phyloP scores from a whole-genome alignment of 345 rosid species.

The Carallia pectinifolia region DNA sequence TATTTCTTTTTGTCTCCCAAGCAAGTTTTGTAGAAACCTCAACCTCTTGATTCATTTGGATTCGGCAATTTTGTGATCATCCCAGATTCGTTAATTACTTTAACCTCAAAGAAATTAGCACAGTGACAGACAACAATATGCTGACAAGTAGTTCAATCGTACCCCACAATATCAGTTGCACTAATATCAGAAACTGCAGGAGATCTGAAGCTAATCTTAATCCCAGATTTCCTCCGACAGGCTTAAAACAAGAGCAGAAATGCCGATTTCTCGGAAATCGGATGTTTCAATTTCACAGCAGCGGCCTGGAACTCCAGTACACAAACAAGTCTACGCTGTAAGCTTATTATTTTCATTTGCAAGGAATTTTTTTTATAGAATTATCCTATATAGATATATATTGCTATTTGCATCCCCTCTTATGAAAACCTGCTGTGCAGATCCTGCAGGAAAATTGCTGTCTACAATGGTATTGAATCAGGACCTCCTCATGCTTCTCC shows the following conservation, averaged over 20 bases:
- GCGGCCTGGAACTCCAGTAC: not conserved
- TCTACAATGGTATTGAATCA: conserved; percentile 24
- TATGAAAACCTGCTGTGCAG: not conserved
- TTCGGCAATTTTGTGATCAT: no score
- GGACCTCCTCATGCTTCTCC: conserved; percentile 24
- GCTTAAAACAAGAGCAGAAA: not conserved
- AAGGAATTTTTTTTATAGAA: no score
- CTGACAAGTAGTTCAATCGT: not conserved
- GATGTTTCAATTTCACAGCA: not conserved
- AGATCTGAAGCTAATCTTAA: no score
- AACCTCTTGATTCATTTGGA: not conserved
- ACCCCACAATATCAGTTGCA: no score
- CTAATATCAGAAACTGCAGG: no score
- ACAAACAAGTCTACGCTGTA: not conserved
- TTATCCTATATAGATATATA: not conserved
- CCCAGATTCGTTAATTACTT: no score
- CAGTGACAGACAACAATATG: not conserved
- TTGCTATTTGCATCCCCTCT: not conserved
- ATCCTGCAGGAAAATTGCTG: conserved; percentile 23
- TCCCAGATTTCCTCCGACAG: not conserved
- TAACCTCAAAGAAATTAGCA: not conserved
- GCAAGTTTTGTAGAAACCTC: not conserved
- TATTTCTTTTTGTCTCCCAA: not conserved
- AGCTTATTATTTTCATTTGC: no score
- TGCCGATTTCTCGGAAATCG: not conserved